Percentiles rank a stretch among this genome's conserved stretches.
These are phyloP conservation scores for Penicillium vulpinum DNA, from an alignment of 2,329 filamentous ascomycete genomes.

Conservation along the genomic window DNA sequence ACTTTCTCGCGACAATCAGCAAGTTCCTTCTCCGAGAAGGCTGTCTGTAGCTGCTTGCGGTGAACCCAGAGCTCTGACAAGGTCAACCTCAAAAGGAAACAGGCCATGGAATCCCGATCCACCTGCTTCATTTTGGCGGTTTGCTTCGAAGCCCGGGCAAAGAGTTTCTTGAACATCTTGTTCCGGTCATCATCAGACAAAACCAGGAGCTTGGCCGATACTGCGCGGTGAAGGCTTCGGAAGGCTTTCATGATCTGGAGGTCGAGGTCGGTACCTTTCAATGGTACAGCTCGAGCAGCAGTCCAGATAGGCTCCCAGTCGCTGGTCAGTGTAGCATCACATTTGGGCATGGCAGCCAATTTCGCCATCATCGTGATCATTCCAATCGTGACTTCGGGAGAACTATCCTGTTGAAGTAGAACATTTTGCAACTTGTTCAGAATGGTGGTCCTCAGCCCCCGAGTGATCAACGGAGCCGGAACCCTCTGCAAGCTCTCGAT, in stretches of 20 bases:
- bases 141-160: constrained; percentile 31
- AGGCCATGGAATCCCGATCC: constrained; percentile 38
- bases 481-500: constrained; percentile 41
- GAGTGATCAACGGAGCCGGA: constrained; percentile 38
- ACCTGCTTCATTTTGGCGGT: constrained; percentile 33
- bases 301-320: constrained; percentile 41
- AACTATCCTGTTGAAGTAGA: constrained; percentile 30
- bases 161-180: constrained; percentile 38
- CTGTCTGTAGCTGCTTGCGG: constrained; percentile 30
- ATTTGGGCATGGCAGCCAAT: constrained; percentile 42
- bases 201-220: constrained; percentile 38
- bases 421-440: constrained; percentile 38
- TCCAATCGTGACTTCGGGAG: constrained; percentile 31
- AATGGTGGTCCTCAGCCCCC: constrained; percentile 37
- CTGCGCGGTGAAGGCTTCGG: constrained; percentile 36
- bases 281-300: constrained; percentile 35
- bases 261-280: constrained; percentile 34
- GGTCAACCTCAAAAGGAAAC: constrained; percentile 38
- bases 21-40: constrained; percentile 33
- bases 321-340: constrained; percentile 36
- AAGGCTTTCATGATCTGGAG: constrained; percentile 41
- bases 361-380: constrained; percentile 43
- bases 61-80: constrained; percentile 38
- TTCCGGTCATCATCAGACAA: constrained; percentile 37
- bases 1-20: constrained; percentile 34